These are phyloP conservation scores for Ogataea pilisensis DNA, from an alignment of 805 yeast species.

Conservation along the genomic window DNA sequence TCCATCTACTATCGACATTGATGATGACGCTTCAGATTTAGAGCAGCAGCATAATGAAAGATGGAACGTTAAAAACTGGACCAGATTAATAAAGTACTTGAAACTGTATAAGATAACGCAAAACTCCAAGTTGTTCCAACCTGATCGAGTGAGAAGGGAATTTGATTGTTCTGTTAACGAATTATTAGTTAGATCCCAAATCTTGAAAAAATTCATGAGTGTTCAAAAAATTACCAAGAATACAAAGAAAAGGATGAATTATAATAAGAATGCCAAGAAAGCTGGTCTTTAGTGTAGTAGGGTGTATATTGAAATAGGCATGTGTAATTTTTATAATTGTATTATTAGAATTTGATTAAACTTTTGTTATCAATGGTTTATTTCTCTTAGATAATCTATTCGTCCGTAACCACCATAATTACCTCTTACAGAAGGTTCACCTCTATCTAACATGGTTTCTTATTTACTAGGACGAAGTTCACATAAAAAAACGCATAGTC, in stretches of 20 bases:
- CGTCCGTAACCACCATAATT: no score
- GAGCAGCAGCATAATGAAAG: constrained; percentile 1
- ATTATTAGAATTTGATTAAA: no score
- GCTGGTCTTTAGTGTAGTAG: not conserved
- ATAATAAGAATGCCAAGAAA: constrained; percentile 2
- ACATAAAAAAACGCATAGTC: no score
- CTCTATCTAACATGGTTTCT: no score
- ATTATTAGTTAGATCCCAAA: constrained; percentile 16
- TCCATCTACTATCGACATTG: no score
- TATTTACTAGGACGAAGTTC: no score
- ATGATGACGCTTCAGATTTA: no score
- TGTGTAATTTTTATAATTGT: not conserved
- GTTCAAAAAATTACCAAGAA: constrained; percentile 15
- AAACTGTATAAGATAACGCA: constrained; percentile 17
- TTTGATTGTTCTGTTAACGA: constrained; percentile 25
- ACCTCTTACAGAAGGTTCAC: no score
- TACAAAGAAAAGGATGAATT: not conserved
- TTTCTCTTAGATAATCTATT: no score
- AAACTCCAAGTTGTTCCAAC: constrained; percentile 11
- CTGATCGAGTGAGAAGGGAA: constrained; percentile 10
- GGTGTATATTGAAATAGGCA: not conserved
- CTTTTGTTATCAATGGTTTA: no score
- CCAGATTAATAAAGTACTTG: constrained; percentile 17
- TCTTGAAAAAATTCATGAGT: constrained; percentile 17
- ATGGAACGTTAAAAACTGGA: constrained; percentile 26